Base-by-base conservation (phyloP, 2,329 filamentous ascomycete species). In the Alternaria viburni region DNA sequence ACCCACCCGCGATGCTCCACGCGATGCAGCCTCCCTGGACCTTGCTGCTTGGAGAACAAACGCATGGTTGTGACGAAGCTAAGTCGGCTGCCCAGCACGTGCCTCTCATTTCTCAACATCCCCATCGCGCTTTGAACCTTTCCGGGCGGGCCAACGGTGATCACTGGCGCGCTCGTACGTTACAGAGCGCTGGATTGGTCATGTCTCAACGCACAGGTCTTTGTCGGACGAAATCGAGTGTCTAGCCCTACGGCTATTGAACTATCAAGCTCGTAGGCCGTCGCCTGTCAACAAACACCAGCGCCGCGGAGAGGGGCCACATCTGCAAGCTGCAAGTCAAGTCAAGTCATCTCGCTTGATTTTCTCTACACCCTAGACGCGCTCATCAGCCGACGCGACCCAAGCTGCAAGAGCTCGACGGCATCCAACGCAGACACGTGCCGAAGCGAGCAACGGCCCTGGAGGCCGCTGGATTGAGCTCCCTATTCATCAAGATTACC, bases 131-230 rank as follows among this genome's bases (percentile, higher is more conserved):
- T 51, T 60, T 49, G 23, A 36, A 25, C 51, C 47, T 59, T 41
- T 23, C 46, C 57, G 50, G 17, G 59, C 60, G 47, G 57, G 46
- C 25, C 54, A 60, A 59, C 57, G 63, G 46, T 57, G 26, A 65
- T 63, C 62, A 62, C 36, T 71, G 41, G 59, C 41, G 19, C 21
- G 32, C 41, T 54, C 41, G 55, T 55, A 41, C 50, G 32, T 45
- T 46, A 56, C 44, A 54, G 54, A 28, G 25, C 51, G 46, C 43
- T 36, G 62, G 58, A 73, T 74, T 74, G 73, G 73, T 49, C 67
- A 74, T 69, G 74, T 74, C 67, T 71, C 69, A 73, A 58, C 59
- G 66, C 67, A 68, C 62, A 60, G 64, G 43, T 66, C 59, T 67
- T 67, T 56, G 54, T 59, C 62, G 54, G 57, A 57, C 47, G 57